Base-by-base conservation (phyloP, 495 filamentous ascomycete genomes). In the Rusavskia elegans region DNA sequence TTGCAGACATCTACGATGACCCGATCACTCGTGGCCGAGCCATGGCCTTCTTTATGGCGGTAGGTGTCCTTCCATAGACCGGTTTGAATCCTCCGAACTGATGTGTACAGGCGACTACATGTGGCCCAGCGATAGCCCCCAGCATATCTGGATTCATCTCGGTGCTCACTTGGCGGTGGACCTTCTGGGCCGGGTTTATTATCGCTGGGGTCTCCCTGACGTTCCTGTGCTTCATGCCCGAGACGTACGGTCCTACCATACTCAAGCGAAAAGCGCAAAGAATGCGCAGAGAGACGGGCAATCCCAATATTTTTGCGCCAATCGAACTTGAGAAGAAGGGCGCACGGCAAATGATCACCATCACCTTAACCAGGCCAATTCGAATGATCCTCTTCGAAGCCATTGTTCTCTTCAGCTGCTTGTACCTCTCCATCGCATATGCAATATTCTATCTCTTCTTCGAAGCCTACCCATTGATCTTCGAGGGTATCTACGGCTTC, bases 361-460 rank as follows among this genome's bases (percentile, higher is more conserved):
- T 73, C n/a, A 70, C 67, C 1, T 61, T 77, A n/a, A 71, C 67
- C 9, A 64, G 75, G 2, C 75, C 75, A 23, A 51, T 79, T 1
- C 61, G 66, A 1, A 71, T 75, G 65, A 56, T 73, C 8, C 25
- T 67, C 6, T 65, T 61, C 30, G 84, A 87, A 62, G 73, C 75
- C 6, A 72, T 87, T 27, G 78, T 88, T 19, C 71, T 77, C 23
- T 74, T 82, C 35, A 77, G 71, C 1, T 84, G 81, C 37, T 63
- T 86, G 10, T 89, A 85, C 63, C 71, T 87, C 2, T 72, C 81
- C 0, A 64, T 85, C 3, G 72, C 78, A 14, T 88, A 87, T 61
- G 77, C 76, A 7, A 82, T 88, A 32, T 88, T 89, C 55, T 61
- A 85, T 62, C 78, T 87, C 48, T 84, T 77, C 55, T 85, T 87